Percentiles rank a stretch among this genome's conserved stretches.
These are phyloP conservation scores for Candida parachauliodes DNA, from an alignment of 805 yeast genomes.

Conservation along the genomic window DNA sequence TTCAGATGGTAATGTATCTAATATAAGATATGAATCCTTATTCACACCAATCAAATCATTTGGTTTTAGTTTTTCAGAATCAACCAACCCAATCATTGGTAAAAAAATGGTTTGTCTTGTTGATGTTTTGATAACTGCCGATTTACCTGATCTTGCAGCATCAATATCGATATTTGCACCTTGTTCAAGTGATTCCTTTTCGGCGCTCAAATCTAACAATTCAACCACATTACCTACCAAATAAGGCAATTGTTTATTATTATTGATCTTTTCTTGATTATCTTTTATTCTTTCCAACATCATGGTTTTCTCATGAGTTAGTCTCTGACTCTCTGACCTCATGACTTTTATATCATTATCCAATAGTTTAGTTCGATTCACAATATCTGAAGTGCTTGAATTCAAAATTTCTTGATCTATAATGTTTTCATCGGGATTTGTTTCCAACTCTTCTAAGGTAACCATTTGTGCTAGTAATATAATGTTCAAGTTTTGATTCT, in stretches of 20 bases:
- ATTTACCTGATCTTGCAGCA: constrained; percentile 86
- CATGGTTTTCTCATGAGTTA: constrained; percentile 87
- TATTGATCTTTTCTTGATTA: constrained; percentile 91
- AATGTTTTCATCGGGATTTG: constrained; percentile 47
- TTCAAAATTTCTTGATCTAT: constrained; percentile 78
- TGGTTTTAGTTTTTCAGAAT: constrained; percentile 88
- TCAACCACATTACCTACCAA: constrained; percentile 96
- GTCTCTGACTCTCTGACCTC: constrained; percentile 85
- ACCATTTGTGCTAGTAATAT: constrained; percentile 59
- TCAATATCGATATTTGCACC: constrained; percentile 95
- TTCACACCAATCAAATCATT: constrained; percentile 97
- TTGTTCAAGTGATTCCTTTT: constrained; percentile 77
- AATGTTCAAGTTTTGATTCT: neutral
- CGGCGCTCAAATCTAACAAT: constrained; percentile 81
- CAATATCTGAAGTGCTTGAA: constrained; percentile 77
- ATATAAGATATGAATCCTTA: constrained; percentile 88
- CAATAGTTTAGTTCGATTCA: constrained; percentile 78
- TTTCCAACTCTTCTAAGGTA: constrained; percentile 78
- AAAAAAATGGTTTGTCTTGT: constrained; percentile 96
- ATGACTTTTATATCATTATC: constrained; percentile 95
- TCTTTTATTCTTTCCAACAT: constrained; percentile 94
- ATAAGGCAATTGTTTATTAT: constrained; percentile 93
- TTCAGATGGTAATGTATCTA: constrained; percentile 95
- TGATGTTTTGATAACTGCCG: constrained; percentile 97
- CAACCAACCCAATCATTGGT: constrained; percentile 94